Evolutionary conservation across 106 monocot species (phyloP), one percentile per base, ranked within the genome.

Genomic region (Dactylorhiza incarnata): DNA sequence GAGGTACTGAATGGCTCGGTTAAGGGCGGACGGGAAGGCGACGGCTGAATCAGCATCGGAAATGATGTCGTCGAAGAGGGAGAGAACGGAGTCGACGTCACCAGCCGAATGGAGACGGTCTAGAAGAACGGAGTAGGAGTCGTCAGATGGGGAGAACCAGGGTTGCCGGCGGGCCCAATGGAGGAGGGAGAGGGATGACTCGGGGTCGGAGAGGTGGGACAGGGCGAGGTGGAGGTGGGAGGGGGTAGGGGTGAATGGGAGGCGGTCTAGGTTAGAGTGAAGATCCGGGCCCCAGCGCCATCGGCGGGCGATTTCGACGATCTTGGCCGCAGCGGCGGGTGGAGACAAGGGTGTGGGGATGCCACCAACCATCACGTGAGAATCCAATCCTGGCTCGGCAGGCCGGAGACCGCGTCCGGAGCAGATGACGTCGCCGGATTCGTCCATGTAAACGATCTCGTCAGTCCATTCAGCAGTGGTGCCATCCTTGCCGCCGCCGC

Each of bases 91-190:
- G 15, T 86, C 83, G 62, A 83, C 56, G 50, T 94, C 84, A 50
- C 69, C 68, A 49, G 81, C 22, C 22, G 82, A 54, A 65, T 68
- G 6, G 73, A 94, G 83, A 68, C 78, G 84, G 26, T 75, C 71
- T 78, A 94, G 73, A 73, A 94, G 51, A 26, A 85, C 78, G 73
- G 86, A 77, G 75, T 78, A 83, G 76, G 81, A 23, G 9, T 65
- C 48, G 74, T 89, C 89, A 55, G 84, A 82, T 58, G 81, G 80
- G 46, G 74, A 24, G 73, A 79, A 89, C 87, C 87, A 89, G 17
- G 78, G 63, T 53, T 94, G 94, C 78, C 87, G 85, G 72, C 86
- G 89, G 17, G 97, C 91, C 94, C 93, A 99, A 72, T 78, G 85
- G 83, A 99, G 76, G 49, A 99, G 85, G 49, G 85, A 80, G 45